Conservation (phyloP, 257 asterid genomes). For the Ilex asprella region DNA sequence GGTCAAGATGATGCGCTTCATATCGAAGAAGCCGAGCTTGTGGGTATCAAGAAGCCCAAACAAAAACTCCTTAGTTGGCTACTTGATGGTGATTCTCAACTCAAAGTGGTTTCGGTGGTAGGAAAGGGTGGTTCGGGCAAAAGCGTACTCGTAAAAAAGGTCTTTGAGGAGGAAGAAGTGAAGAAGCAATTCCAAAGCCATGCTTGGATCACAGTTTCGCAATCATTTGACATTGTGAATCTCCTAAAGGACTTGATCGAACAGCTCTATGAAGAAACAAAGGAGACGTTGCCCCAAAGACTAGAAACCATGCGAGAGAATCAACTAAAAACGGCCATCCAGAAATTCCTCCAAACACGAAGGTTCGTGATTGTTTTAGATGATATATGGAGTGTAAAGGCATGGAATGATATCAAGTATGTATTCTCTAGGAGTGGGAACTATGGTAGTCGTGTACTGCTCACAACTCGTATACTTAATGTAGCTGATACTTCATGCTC, state of each 20-base stretch:
- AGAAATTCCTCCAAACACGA: not conserved
- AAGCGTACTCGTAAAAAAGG: constrained; percentile 31
- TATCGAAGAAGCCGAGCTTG: constrained; percentile 25
- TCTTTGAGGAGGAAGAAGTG: constrained; percentile 2
- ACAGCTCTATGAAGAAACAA: constrained; percentile 20
- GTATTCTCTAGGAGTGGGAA: constrained; percentile 15
- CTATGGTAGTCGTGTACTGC: no score
- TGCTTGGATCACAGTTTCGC: not conserved
- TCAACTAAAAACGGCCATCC: constrained; percentile 9
- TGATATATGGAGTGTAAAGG: constrained; percentile 15
- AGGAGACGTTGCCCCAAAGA: constrained; percentile 9
- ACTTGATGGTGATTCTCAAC: constrained; percentile 13
- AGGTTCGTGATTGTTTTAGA: not conserved
- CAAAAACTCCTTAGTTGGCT: constrained; percentile 12
- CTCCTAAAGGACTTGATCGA: constrained; percentile 18
- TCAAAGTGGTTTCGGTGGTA: constrained; percentile 7
- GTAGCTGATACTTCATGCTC: no score
- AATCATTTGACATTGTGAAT: constrained; percentile 1
- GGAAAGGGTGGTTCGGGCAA: constrained; percentile 39
- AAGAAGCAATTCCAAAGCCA: not conserved
- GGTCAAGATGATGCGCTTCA: constrained; percentile 12
- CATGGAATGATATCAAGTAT: constrained; percentile 25
- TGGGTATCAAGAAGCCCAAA: constrained; percentile 30
- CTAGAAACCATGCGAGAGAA: constrained; percentile 4
- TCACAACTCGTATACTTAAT: no score